Evolutionary conservation across 768 basidiomycete genomes (phyloP).

Genomic region (Boletus subparvulus): DNA sequence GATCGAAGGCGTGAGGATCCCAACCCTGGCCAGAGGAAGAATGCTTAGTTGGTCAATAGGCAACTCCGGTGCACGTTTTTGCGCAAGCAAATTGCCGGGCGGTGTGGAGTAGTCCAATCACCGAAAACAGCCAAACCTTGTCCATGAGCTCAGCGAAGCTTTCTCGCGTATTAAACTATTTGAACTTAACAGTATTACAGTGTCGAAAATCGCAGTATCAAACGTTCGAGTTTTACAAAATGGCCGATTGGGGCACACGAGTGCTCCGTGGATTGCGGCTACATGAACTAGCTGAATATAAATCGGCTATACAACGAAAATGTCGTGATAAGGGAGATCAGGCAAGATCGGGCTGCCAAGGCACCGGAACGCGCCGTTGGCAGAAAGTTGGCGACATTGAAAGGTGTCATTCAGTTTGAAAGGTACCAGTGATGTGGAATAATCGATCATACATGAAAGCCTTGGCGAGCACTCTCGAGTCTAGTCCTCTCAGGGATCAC

Average conservation of each 20-base stretch:
- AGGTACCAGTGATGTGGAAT: constrained; percentile 24
- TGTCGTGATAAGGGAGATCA: constrained; percentile 12
- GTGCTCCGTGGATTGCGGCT: constrained; percentile 3
- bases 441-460: constrained; percentile 18
- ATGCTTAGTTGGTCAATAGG: constrained; percentile 9
- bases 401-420: constrained; percentile 11
- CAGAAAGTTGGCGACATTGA: constrained; percentile 1
- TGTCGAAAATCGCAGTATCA: constrained; percentile 6
- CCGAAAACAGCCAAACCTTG: constrained; percentile 28
- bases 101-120: constrained; percentile 27
- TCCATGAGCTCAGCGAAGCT: constrained; percentile 31
- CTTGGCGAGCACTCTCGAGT: constrained; percentile 21
- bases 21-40: constrained; percentile 20
- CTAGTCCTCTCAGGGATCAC: constrained; percentile 28
- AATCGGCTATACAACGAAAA: constrained; percentile 8
- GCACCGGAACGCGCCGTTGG: constrained; percentile 19
- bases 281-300: background rate
- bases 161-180: constrained; percentile 22
- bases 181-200: constrained; percentile 19
- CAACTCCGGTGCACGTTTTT: constrained; percentile 24
- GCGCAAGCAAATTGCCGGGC: constrained; percentile 23
- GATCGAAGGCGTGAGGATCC: constrained; percentile 33
- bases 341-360: constrained; percentile 16
- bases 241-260: constrained; percentile 12
- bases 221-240: constrained; percentile 5